Conservation (phyloP, 2,329 filamentous ascomycete genomes). For the Drechslerella coelobrocha region DNA sequence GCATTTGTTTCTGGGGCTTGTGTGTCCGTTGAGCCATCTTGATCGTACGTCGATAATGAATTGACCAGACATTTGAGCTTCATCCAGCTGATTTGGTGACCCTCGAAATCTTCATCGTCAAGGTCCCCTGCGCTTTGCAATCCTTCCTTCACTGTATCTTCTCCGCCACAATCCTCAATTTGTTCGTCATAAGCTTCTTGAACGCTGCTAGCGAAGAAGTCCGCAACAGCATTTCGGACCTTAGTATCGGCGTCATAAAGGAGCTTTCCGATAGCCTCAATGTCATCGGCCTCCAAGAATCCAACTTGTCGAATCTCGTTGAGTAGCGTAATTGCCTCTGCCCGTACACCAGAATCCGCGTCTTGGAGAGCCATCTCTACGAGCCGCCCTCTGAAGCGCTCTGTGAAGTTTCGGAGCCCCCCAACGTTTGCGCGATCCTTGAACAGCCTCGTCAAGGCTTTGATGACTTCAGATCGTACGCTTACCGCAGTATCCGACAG, state of each 20-base stretch:
- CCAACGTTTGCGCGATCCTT: slow-evolving; percentile 78
- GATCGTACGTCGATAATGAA: slow-evolving; percentile 80
- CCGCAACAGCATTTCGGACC: slow-evolving; percentile 85
- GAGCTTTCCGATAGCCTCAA: slow-evolving; percentile 84
- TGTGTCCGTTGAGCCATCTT: slow-evolving; percentile 59
- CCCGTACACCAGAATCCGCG: slow-evolving; percentile 78
- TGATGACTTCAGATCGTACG: slow-evolving; percentile 83
- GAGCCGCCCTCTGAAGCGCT: slow-evolving; percentile 82
- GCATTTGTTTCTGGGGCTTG: slow-evolving; percentile 56
- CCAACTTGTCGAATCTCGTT: slow-evolving; percentile 82
- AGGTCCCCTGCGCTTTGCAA: slow-evolving; percentile 71
- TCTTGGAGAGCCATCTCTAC: slow-evolving; percentile 93
- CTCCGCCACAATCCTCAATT: slow-evolving; percentile 82
- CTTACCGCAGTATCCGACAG: slow-evolving; percentile 78
- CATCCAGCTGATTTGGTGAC: slow-evolving; percentile 82
- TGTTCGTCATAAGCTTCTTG: slow-evolving; percentile 79
- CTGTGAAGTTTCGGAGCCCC: slow-evolving; percentile 85
- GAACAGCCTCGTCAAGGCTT: slow-evolving; percentile 80
- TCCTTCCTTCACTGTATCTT: slow-evolving; percentile 76
- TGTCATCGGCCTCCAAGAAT: slow-evolving; percentile 86
- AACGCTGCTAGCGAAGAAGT: slow-evolving; percentile 88
- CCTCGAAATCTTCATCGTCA: slow-evolving; percentile 73
- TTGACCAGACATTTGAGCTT: slow-evolving; percentile 90
- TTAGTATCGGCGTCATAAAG: slow-evolving; percentile 86
- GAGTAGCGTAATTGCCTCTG: slow-evolving; percentile 79